Evolutionary conservation across 257 asterid genomes (phyloP).

Genomic region (Salvia rosmarinus): DNA sequence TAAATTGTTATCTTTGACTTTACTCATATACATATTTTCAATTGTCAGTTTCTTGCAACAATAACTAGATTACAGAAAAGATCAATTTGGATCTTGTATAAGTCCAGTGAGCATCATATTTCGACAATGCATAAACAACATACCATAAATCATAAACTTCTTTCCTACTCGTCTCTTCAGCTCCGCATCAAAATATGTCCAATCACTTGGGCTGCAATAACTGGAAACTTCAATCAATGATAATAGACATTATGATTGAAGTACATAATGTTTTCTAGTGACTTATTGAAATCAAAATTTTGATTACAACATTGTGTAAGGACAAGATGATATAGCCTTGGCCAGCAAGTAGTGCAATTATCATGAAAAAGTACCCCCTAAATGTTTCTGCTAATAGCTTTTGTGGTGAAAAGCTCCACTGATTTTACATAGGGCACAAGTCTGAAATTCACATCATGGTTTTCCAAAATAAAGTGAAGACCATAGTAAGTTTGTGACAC

Average conservation of each 20-base stretch:
- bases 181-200: slow-evolving; percentile 84
- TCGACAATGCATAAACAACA: slow-evolving; percentile 11
- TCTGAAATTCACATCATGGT: not conserved
- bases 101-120: slow-evolving; percentile 26
- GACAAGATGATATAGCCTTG: slow-evolving; percentile 13
- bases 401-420: not conserved
- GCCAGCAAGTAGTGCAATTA: slow-evolving; percentile 1
- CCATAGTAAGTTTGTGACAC: not conserved
- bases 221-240: slow-evolving; percentile 36
- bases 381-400: not conserved
- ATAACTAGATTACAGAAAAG: too few species aligned
- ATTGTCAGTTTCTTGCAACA: too few species aligned
- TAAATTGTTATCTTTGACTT: too few species aligned
- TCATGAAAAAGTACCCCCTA: not conserved
- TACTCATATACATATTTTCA: too few species aligned
- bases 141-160: slow-evolving; percentile 77
- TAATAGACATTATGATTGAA: slow-evolving; percentile 12
- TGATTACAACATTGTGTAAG: not conserved
- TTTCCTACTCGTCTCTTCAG: slow-evolving; percentile 76
- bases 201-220: slow-evolving; percentile 84
- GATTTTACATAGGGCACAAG: not conserved
- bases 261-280: not conserved
- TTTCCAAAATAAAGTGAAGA: not conserved
- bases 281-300: not conserved
- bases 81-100: slow-evolving; percentile 14